A percentile compares a stretch with the other conserved stretches of the same genome.
Conservation (phyloP, 2,329 filamentous ascomycete genomes). For the Colletotrichum sp. region DNA sequence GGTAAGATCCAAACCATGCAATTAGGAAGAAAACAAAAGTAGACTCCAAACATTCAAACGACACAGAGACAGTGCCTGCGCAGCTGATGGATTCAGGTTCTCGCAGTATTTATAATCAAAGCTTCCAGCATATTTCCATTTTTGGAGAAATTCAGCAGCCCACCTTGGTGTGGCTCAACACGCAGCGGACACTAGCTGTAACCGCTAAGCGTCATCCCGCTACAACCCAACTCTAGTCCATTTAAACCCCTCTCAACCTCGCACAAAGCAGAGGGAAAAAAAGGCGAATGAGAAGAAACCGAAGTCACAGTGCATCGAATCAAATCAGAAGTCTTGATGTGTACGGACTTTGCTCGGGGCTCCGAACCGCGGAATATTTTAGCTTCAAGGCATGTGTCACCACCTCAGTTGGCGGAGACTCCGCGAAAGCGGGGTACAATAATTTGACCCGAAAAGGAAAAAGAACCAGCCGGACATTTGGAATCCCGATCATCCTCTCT, state of each 20-base stretch:
- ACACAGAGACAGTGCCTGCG: not conserved
- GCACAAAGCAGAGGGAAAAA: not conserved
- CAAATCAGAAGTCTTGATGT: not conserved
- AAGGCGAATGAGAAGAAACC: fast-evolving
- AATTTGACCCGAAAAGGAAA: not conserved
- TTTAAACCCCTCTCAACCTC: not conserved
- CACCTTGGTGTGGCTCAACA: not conserved
- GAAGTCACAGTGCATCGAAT: not conserved
- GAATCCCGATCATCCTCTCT: not conserved
- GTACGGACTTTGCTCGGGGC: not conserved
- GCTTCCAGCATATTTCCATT: fast-evolving
- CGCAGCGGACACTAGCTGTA: not conserved
- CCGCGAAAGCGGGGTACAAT: not conserved
- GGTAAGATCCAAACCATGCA: no score
- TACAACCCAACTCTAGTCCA: not conserved
- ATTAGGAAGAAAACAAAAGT: no score
- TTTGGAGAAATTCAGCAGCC: not conserved
- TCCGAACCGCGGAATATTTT: not conserved
- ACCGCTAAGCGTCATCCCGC: not conserved
- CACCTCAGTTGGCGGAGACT: not conserved
- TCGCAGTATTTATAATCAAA: not conserved
- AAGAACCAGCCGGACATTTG: not conserved
- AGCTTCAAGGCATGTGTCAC: not conserved
- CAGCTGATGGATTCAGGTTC: not conserved
- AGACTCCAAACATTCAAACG: not conserved